Evolutionary conservation across 2,329 filamentous ascomycete genomes (phyloP), one percentile per base, ranked within the genome.

Genomic region (Aspergillus arachidicola): DNA sequence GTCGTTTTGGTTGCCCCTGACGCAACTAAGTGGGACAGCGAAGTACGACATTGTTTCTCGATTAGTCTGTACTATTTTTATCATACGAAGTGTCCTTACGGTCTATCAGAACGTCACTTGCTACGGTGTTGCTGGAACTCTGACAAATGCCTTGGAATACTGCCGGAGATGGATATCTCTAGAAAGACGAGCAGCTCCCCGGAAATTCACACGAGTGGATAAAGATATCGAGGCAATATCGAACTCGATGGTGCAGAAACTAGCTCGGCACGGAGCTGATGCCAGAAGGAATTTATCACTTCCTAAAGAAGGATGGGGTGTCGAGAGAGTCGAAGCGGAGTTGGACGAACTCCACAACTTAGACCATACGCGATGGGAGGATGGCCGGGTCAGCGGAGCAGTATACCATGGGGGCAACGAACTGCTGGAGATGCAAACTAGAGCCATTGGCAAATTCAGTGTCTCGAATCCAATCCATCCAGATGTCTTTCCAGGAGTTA

Each of bases 391-490:
- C 59, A 96, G 92, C 48, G 95, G 95, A 32, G 94, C 95, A 30
- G 95, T 99, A 36, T 99, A 99, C 76, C 94, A 98, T 75, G 95
- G 95, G 67, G 95, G 95, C 58, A 86, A 91, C 38, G 89, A 91
- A 50, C 81, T 99, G 70, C 80, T 95, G 64, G 87, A 90, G 73
- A 83, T 99, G 43, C 95, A 98, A 82, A 91, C 92, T 6, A 92
- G 97, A 76, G 94, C 95, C 0, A 98, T 94, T 83, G 91, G 91
- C 68, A 91, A 91, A 78, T 99, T 99, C 77, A 94, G 93, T 58
- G 95, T 99, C 34, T 87, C 93, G 43, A 99, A 99, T 78, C 95
- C 95, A 2, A 95, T 99, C 69, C 95, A 99, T 78, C 95, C 95
- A 6, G 95, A 99, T 80, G 94, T 99, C 50, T 99, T 99, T 81